Conservation (phyloP, 139 green algal species). For the Chlorella vulgaris region DNA sequence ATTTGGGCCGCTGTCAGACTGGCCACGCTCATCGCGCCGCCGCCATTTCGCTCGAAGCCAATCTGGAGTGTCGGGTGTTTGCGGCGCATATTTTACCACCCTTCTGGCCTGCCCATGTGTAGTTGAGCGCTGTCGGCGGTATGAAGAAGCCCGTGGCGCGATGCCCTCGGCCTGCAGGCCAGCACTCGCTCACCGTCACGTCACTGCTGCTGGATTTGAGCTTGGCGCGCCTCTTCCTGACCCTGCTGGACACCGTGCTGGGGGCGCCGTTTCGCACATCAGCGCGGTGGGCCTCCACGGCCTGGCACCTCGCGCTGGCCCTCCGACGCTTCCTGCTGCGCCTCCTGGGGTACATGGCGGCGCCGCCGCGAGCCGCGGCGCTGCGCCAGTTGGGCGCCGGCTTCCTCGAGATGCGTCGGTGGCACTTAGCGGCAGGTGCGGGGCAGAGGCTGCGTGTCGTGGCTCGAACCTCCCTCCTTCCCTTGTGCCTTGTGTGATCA, state of each 20-base stretch:
- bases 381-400: slow-evolving; percentile 40
- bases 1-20: too few species aligned
- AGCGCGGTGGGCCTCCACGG: slow-evolving; percentile 27
- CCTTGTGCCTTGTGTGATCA: too few species aligned
- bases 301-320: slow-evolving; percentile 40
- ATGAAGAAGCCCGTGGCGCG: neutral
- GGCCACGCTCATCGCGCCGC: too few species aligned
- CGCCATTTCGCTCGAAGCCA: neutral
- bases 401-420: slow-evolving; percentile 57
- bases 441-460: neutral
- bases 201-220: slow-evolving; percentile 26
- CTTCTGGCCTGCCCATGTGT: neutral
- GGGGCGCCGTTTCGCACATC: slow-evolving; percentile 34
- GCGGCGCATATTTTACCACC: neutral
- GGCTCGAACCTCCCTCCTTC: too few species aligned
- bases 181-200: neutral
- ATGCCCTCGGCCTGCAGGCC: neutral
- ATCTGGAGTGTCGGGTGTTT: neutral
- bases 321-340: slow-evolving; percentile 46
- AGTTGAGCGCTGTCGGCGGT: neutral
- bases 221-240: slow-evolving; percentile 10
- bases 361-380: slow-evolving; percentile 30
- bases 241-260: neutral
- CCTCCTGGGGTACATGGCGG: slow-evolving; percentile 61
- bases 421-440: slow-evolving; percentile 74